Evolutionary conservation across 164 flowering plant species (phyloP).

Genomic region (Santalum album): DNA sequence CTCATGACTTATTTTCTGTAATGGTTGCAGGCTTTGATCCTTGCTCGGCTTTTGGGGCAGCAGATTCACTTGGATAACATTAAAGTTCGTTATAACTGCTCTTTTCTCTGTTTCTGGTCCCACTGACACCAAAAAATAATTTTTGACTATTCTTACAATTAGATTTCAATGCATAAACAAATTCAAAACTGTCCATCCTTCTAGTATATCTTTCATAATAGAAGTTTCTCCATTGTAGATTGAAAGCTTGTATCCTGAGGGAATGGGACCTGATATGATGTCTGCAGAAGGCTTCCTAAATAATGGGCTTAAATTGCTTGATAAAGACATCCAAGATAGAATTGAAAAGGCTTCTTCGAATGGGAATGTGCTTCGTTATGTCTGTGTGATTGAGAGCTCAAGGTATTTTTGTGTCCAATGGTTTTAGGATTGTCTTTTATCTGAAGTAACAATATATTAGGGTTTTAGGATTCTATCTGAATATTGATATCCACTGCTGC

Average conservation of each 20-base stretch:
- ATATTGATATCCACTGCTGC: too few relatives aligned
- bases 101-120: neutral
- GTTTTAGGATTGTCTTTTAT: too few relatives aligned
- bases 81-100: slow-evolving; percentile 29
- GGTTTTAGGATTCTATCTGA: too few relatives aligned
- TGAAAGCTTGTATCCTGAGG: slow-evolving; percentile 79
- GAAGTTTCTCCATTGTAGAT: slow-evolving; percentile 31
- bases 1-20: slow-evolving; percentile 1
- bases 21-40: slow-evolving; percentile 66
- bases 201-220: neutral
- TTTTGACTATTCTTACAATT: too few relatives aligned
- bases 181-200: neutral
- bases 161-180: too few relatives aligned
- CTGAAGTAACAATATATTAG: too few relatives aligned
- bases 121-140: neutral
- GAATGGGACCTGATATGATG: slow-evolving; percentile 65
- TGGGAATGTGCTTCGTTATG: slow-evolving; percentile 86
- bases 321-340: slow-evolving; percentile 49
- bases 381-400: slow-evolving; percentile 66
- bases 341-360: slow-evolving; percentile 51
- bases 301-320: slow-evolving; percentile 53
- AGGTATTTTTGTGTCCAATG: slow-evolving; percentile 48
- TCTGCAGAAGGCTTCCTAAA: slow-evolving; percentile 49
- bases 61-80: slow-evolving; percentile 48
- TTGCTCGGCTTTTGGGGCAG: slow-evolving; percentile 79